Evolutionary conservation across 495 filamentous ascomycete species (phyloP).

Genomic region (Trichocladium antarcticum): DNA sequence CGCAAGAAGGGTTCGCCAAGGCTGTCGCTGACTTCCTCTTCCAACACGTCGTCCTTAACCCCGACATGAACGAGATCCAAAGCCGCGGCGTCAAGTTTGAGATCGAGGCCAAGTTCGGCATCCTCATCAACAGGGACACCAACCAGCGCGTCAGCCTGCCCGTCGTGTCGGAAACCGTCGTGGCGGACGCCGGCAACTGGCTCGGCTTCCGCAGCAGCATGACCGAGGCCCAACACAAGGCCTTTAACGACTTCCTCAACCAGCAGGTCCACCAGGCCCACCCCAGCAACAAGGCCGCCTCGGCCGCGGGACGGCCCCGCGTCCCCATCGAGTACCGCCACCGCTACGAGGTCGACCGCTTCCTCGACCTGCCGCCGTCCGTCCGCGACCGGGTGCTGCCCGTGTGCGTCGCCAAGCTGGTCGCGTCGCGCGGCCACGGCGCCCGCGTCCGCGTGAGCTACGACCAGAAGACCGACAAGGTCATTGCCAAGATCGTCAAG

Average conservation of each 20-base stretch:
- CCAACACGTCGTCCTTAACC: constrained; percentile 49
- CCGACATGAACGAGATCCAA: constrained; percentile 43
- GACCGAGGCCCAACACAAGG: constrained; percentile 67
- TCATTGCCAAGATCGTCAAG: constrained; percentile 81
- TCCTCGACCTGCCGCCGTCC: constrained; percentile 59
- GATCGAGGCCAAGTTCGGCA: constrained; percentile 85
- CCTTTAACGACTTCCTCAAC: constrained; percentile 73
- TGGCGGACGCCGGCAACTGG: constrained; percentile 41
- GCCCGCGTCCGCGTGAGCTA: constrained; percentile 66
- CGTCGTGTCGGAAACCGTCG: constrained; percentile 53
- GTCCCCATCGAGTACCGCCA: constrained; percentile 69
- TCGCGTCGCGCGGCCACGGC: constrained; percentile 45
- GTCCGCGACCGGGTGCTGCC: constrained; percentile 33
- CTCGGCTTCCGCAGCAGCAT: constrained; percentile 68
- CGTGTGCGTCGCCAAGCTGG: constrained; percentile 35
- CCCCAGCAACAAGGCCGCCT: constrained; percentile 32
- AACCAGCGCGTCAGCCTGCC: constrained; percentile 55
- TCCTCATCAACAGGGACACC: constrained; percentile 58
- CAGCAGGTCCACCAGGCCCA: constrained; percentile 46
- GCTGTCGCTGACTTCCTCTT: constrained; percentile 66
- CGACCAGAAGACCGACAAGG: constrained; percentile 58
- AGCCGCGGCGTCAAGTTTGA: constrained; percentile 61
- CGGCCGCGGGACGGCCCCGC: constrained; percentile 26
- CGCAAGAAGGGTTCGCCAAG: constrained; percentile 56
- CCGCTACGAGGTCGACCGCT: constrained; percentile 67